Evolutionary conservation across 2,329 filamentous ascomycete species (phyloP), one percentile per base, ranked within the genome.

Genomic region (Sclerotinia nivalis): DNA sequence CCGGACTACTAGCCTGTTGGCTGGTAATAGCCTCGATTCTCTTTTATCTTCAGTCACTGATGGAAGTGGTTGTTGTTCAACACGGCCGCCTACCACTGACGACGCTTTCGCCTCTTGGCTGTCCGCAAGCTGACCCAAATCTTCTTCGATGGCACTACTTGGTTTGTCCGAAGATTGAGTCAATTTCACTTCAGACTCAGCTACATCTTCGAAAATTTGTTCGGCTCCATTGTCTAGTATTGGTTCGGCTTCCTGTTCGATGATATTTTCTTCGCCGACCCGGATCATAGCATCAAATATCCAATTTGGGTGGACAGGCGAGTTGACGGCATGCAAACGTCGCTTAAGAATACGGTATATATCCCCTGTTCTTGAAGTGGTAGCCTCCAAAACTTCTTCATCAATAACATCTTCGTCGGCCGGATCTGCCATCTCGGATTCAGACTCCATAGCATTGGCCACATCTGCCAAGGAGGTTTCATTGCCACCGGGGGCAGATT

Each of bases 391-490:
- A 71, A 34, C 70, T 68, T 40, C 64, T 66, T 28, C 47, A 40
- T 56, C 67, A 8, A 56, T 31, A 20, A 65, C 25, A n/a, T 45
- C 64, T 13, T 66, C 67, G 1, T 34, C 37, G 18, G 13, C 25
- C 43, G 22, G 9, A 37, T 55, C 40, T 13, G 1, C 4, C 7
- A 34, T 31, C 25, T 65, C 67, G 13, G 59, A 47, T 49, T 65
- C 49, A 37, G 49, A 47, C 52, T 72, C 47, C 28, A 69, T 56
- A 25, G 52, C 60, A 54, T 69, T 55, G 18, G 60, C 59, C 25
- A 69, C 28, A 49, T 69, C 68, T 20, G 28, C 68, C 47, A 69
- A 22, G 10, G 43, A 75, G 70, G 56, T 45, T 25, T 13, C 68
- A 64, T 62, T 75, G 70, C 56, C 8, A 49, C 2, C 20, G 34